A percentile compares a stretch with the other conserved stretches of the same genome.
Evolutionary conservation across 2,329 filamentous ascomycete species (phyloP).

Genomic region (Trichophyton simii): DNA sequence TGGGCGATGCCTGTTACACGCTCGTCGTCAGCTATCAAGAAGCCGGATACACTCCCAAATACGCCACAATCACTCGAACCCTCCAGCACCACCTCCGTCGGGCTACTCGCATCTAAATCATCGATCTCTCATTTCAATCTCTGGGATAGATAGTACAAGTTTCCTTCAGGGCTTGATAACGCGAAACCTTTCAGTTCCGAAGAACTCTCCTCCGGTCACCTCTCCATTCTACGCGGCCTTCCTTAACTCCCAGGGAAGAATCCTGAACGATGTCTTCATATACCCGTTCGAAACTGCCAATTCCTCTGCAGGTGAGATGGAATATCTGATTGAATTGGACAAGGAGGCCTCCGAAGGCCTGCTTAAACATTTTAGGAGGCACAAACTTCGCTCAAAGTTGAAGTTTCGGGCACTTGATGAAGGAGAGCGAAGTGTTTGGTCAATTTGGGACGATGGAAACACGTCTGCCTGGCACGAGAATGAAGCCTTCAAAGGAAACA

Average conservation of each 20-base stretch:
- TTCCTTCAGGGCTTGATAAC: slow-evolving; percentile 86
- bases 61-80: slow-evolving; percentile 7
- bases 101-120: slow-evolving; percentile 49
- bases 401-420: slow-evolving; percentile 52
- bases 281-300: slow-evolving; percentile 47
- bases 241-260: slow-evolving; percentile 68
- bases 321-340: slow-evolving; percentile 76
- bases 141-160: slow-evolving; percentile 64
- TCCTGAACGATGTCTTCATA: slow-evolving; percentile 82
- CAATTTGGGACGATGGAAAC: slow-evolving; percentile 52
- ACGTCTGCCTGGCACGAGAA: slow-evolving; percentile 16
- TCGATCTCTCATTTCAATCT: slow-evolving; percentile 65
- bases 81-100: slow-evolving; percentile 27
- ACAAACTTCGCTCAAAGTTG: slow-evolving; percentile 75
- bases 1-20: slow-evolving; percentile 18
- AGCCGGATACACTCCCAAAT: slow-evolving; percentile 9
- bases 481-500: slow-evolving; percentile 2
- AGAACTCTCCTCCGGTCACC: slow-evolving; percentile 26
- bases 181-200: slow-evolving; percentile 45
- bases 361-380: slow-evolving; percentile 63
- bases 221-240: slow-evolving; percentile 67
- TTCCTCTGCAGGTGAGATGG: slow-evolving; percentile 19
- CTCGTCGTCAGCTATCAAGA: slow-evolving; percentile 22
- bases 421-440: slow-evolving; percentile 58
- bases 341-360: slow-evolving; percentile 50